Conservation (phyloP, 2,329 filamentous ascomycete species). For the Pseudofabraea citricarpa region DNA sequence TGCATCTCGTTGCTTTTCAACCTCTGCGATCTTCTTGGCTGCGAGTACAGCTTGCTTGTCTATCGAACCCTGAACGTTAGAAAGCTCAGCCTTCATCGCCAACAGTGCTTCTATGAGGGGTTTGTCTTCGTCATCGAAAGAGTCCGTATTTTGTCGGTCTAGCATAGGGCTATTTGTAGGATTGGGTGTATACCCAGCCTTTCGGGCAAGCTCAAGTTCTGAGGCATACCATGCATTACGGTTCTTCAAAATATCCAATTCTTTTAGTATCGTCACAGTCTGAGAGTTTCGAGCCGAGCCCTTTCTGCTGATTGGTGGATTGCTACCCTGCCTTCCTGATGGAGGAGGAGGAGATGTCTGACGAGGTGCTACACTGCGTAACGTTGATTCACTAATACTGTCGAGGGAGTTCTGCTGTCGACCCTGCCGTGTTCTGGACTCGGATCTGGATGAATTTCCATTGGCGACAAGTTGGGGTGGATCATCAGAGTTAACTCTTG, state of each 20-base stretch:
- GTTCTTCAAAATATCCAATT: slow-evolving; percentile 78
- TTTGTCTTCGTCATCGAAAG: slow-evolving; percentile 86
- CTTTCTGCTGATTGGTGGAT: slow-evolving; percentile 54
- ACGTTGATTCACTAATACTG: slow-evolving; percentile 54
- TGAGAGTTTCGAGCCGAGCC: slow-evolving; percentile 51
- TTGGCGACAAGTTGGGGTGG: not conserved
- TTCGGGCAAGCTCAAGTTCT: slow-evolving; percentile 85
- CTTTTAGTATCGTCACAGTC: slow-evolving; percentile 73
- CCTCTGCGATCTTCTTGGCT: slow-evolving; percentile 84
- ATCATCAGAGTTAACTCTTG: slow-evolving; percentile 8
- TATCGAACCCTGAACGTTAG: slow-evolving; percentile 84
- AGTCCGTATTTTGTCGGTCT: slow-evolving; percentile 71
- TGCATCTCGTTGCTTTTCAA: slow-evolving; percentile 89
- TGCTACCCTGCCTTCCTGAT: slow-evolving; percentile 46
- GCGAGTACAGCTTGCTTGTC: slow-evolving; percentile 83
- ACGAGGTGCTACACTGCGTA: slow-evolving; percentile 38
- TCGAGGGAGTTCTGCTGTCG: slow-evolving; percentile 65
- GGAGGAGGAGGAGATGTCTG: slow-evolving; percentile 55
- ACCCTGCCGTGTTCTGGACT: slow-evolving; percentile 46
- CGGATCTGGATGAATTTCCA: slow-evolving; percentile 30
- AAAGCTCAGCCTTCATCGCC: slow-evolving; percentile 83
- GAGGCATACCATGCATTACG: slow-evolving; percentile 97
- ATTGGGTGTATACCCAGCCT: slow-evolving; percentile 78
- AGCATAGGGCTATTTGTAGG: slow-evolving; percentile 65
- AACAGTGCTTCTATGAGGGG: slow-evolving; percentile 88